Evolutionary conservation across 2,329 filamentous ascomycete genomes (phyloP).

Genomic region (Clonostachys byssicola): DNA sequence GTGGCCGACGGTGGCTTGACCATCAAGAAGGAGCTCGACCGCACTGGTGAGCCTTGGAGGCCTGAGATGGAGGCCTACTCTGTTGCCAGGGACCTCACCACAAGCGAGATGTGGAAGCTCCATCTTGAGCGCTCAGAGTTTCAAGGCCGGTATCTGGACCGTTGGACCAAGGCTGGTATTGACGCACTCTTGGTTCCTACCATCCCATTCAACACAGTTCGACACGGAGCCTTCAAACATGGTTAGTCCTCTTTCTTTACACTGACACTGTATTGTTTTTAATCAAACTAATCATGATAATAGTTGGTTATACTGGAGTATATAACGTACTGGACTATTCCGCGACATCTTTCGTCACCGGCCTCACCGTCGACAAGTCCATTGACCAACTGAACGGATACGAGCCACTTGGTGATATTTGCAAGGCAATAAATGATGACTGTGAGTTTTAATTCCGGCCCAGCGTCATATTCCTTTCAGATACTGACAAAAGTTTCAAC

Average conservation of each 20-base stretch:
- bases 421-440: constrained; percentile 11
- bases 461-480: constrained; percentile 5
- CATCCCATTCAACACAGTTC: background rate
- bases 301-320: constrained; percentile 1
- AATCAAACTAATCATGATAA: background rate
- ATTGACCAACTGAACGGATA: constrained; percentile 20
- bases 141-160: constrained; percentile 24
- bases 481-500: background rate
- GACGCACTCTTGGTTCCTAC: constrained; percentile 49
- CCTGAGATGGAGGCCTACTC: constrained; percentile 8
- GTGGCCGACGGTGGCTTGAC: constrained; percentile 37
- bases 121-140: constrained; percentile 37
- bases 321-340: constrained; percentile 1
- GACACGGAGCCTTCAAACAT: background rate
- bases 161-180: constrained; percentile 29
- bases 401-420: constrained; percentile 10
- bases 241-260: constrained; percentile 27
- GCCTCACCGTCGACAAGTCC: constrained; percentile 24
- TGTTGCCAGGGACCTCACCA: constrained; percentile 30
- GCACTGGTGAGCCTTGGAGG: constrained; percentile 19
- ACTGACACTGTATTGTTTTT: background rate
- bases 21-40: constrained; percentile 13
- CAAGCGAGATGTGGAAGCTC: constrained; percentile 40
- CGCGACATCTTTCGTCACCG: constrained; percentile 21
- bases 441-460: constrained; percentile 7